These are phyloP conservation scores for Maudiozyma barnettii DNA, from an alignment of 805 yeast genomes.

Conservation along the genomic window DNA sequence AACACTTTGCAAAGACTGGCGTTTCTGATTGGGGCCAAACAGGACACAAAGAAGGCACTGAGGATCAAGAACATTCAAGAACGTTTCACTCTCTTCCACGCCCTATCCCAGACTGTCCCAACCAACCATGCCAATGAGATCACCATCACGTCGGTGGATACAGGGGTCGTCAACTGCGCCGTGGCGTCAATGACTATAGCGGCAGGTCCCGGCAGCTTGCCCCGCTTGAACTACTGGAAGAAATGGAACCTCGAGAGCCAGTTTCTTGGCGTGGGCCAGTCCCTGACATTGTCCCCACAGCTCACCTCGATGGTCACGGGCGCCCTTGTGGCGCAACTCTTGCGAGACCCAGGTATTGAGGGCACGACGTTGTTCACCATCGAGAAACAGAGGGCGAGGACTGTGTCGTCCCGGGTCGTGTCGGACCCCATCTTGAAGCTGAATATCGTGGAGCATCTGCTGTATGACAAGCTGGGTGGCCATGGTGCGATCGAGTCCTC, in stretches of 20 bases:
- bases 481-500: slow-evolving; percentile 13
- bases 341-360: not conserved
- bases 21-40: slow-evolving; percentile 14
- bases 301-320: slow-evolving; percentile 16
- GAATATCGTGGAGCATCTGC: slow-evolving; percentile 40
- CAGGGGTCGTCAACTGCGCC: slow-evolving; percentile 33
- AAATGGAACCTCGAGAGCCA: slow-evolving; percentile 25
- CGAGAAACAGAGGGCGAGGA: slow-evolving; percentile 49
- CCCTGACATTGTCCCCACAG: slow-evolving; percentile 17
- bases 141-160: slow-evolving; percentile 29
- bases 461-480: slow-evolving; percentile 13
- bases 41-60: slow-evolving; percentile 14
- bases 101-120: slow-evolving; percentile 5
- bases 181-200: slow-evolving; percentile 11
- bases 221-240: slow-evolving; percentile 21
- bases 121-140: slow-evolving; percentile 6
- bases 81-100: slow-evolving; percentile 11
- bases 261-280: slow-evolving; percentile 3
- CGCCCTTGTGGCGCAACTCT: not conserved
- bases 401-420: slow-evolving; percentile 37
- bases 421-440: slow-evolving; percentile 44
- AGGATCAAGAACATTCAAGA: slow-evolving; percentile 8
- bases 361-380: slow-evolving; percentile 37
- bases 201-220: no score
- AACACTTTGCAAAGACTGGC: slow-evolving; percentile 15